Percentiles rank a stretch among this genome's conserved stretches.
Conservation (phyloP, 352 stramenopile species). For the Globisporangium cystogenes region DNA sequence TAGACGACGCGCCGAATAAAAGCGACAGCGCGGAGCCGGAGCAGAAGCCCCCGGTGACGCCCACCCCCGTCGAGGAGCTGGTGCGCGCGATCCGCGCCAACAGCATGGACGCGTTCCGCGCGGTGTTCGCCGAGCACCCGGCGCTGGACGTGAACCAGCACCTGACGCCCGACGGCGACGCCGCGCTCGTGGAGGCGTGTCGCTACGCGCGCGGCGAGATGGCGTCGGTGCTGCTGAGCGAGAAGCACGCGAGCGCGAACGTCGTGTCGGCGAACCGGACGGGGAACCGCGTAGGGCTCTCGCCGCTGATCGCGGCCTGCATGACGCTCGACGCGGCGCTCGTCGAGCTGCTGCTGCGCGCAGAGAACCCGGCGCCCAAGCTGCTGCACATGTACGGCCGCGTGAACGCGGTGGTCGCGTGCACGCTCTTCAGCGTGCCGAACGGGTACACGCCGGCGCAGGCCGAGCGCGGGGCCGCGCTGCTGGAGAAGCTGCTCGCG, state of each 20-base stretch:
- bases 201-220: constrained; percentile 44
- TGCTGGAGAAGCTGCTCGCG: constrained; percentile 32
- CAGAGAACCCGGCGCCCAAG: constrained; percentile 15
- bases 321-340: constrained; percentile 41
- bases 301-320: constrained; percentile 45
- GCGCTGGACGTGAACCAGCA: constrained; percentile 32
- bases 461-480: constrained; percentile 24
- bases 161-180: constrained; percentile 27
- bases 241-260: constrained; percentile 33
- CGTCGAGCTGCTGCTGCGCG: constrained; percentile 32
- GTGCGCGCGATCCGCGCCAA: constrained; percentile 10
- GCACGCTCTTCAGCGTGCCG: constrained; percentile 40
- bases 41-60: neutral
- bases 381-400: constrained; percentile 32
- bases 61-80: constrained; percentile 11
- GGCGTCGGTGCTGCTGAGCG: constrained; percentile 22
- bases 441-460: constrained; percentile 50
- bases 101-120: constrained; percentile 9
- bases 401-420: constrained; percentile 34
- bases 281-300: constrained; percentile 30
- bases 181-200: constrained; percentile 47
- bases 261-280: constrained; percentile 22
- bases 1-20: neutral
- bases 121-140: constrained; percentile 3
- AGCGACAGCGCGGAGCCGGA: neutral